Base-by-base conservation (phyloP, 345 rosid genomes). In the Moringa oleifera region DNA sequence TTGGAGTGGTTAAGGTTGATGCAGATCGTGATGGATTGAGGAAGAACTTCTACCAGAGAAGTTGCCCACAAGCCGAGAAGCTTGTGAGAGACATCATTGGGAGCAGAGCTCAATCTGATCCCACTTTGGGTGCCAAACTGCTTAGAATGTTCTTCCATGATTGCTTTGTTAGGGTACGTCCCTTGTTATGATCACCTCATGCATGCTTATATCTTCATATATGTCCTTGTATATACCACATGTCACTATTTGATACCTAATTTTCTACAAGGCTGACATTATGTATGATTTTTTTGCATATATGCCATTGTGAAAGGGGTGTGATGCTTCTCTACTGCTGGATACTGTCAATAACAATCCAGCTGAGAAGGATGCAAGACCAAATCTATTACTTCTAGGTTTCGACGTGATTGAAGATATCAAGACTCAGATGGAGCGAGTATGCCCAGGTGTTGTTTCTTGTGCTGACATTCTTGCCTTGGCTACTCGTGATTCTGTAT, bases 401-500 rank as follows among this genome's bases (percentile, higher is more conserved):
- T 89, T 64, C 23, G 87, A 82, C 24, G 77, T 82, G 13, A 79
- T 84, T 36, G 89, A 89, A 57, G 88, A 84, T 16, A 79, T 86
- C 24, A 84, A 86, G 69, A 61, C 74, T 0, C 24, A 52, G 24
- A 18, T 77, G 17, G 96, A 89, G 47, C n/a, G 63, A 10, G 53
- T 0, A 55, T 89, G 96, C 54, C 87, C 88, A 3, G 36, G 21
- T 23, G 61, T 22, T 0, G 88, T 89, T 24, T 86, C 92, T 0
- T 89, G 92, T 58, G 83, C 96, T 1, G 92, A 86, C 62, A 76
- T 80, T 47, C 61, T 84, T 57, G 71, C 88, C 36, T 58, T 86
- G 51, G 81, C 92, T 10, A 78, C 92, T 53, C 67, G 87, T 17
- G 90, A 89, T 67, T 82, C 92, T 0, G 84, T 84, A 56, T 79